A percentile compares a stretch with the other conserved stretches of the same genome.
These are phyloP conservation scores for Melocanna baccifera DNA, from an alignment of 176 grass and related monocot species.

Conservation along the genomic window DNA sequence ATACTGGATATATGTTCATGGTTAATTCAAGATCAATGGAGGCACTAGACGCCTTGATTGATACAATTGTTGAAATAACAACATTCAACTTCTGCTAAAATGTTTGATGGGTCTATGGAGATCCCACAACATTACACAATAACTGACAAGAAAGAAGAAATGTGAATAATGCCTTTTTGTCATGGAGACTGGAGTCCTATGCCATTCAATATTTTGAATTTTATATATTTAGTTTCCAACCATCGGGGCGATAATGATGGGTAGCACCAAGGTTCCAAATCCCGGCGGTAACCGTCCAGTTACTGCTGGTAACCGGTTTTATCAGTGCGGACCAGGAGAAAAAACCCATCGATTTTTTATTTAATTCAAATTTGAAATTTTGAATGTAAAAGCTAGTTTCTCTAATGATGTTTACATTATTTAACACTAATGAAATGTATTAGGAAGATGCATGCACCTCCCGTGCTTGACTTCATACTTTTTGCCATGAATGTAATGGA, in stretches of 20 bases:
- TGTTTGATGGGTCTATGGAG: neutral
- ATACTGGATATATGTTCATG: neutral
- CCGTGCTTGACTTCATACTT: no score
- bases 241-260: neutral
- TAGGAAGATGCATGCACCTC: no score
- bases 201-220: neutral
- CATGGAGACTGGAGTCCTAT: neutral
- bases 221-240: neutral
- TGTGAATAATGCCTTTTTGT: neutral
- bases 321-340: no score
- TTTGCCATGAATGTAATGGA: no score
- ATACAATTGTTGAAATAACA: neutral
- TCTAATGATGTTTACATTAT: no score
- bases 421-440: no score
- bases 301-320: no score
- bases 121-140: neutral
- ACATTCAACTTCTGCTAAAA: neutral
- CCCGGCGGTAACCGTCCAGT: no score
- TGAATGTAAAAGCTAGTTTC: no score
- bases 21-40: neutral
- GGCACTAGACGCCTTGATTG: neutral
- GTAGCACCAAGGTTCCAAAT: no score
- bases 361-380: no score
- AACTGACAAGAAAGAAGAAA: neutral
- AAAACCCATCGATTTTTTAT: no score